These are phyloP conservation scores for Panicum virgatum DNA, from an alignment of 202 grass and related monocot genomes.

Conservation along the genomic window DNA sequence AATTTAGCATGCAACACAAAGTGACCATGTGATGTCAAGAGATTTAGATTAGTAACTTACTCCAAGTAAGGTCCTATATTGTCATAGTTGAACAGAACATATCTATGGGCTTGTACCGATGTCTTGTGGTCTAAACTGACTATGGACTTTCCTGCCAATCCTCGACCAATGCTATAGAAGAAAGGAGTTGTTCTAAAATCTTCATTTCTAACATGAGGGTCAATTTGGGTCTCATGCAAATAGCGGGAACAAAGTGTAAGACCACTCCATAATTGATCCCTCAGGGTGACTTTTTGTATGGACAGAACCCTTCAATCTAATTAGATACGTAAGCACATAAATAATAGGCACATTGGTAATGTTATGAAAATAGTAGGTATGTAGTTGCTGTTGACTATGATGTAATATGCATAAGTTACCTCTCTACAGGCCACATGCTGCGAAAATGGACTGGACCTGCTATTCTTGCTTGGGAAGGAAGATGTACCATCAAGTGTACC, in stretches of 20 bases:
- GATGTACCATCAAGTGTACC: no score
- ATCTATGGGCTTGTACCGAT: conserved; percentile 10
- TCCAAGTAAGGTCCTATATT: conserved; percentile 10
- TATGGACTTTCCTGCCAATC: neutral
- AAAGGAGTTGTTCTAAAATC: neutral
- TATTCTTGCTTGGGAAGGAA: no score
- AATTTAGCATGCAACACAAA: neutral
- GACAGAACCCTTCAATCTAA: no score
- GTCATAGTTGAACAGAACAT: conserved; percentile 1
- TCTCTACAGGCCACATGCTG: no score
- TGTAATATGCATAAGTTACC: no score
- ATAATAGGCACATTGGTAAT: no score
- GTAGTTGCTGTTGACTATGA: no score
- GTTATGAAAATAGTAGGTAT: no score
- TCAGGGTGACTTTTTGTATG: no score
- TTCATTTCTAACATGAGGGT: neutral
- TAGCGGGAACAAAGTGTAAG: neutral
- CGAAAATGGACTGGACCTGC: no score
- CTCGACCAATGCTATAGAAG: neutral
- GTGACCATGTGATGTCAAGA: neutral
- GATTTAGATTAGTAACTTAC: neutral
- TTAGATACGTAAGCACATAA: no score
- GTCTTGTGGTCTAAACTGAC: conserved; percentile 7
- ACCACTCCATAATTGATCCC: neutral
- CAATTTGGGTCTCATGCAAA: conserved; percentile 12